Conservation (phyloP, 192 early-diverging fungal genomes). For the Umbelopsis ramanniana region DNA sequence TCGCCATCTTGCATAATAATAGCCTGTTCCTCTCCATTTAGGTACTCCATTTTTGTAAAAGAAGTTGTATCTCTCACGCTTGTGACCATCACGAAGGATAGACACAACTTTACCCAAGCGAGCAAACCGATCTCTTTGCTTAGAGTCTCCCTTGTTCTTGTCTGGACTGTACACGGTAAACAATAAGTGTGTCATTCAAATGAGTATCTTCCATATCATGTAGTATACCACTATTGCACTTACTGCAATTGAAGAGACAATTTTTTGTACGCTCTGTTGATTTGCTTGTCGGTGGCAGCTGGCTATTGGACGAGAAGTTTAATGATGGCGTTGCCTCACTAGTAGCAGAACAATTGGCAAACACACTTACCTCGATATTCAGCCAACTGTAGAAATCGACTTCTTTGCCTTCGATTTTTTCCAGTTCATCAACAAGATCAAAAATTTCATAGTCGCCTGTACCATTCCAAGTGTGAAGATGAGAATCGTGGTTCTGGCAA, state of each 20-base stretch:
- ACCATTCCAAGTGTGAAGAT: constrained; percentile 9
- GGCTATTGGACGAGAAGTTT: constrained; percentile 39
- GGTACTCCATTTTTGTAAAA: constrained; percentile 83
- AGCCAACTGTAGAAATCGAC: constrained; percentile 73
- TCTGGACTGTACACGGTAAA: constrained; percentile 56
- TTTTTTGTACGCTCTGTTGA: constrained; percentile 71
- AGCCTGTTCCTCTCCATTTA: constrained; percentile 78
- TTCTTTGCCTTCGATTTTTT: constrained; percentile 57
- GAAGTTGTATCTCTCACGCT: constrained; percentile 77
- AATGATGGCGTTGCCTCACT: neutral
- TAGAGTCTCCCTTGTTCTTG: constrained; percentile 61
- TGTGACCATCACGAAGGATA: constrained; percentile 64
- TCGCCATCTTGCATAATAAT: constrained; percentile 72
- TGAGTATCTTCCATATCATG: neutral
- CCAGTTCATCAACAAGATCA: constrained; percentile 78
- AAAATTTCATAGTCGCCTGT: constrained; percentile 80
- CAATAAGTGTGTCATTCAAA: neutral
- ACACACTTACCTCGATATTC: constrained; percentile 24
- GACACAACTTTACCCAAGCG: constrained; percentile 65
- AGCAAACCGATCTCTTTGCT: constrained; percentile 64
- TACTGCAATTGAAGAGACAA: constrained; percentile 70
- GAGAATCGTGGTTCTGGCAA: neutral
- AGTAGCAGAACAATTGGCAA: neutral
- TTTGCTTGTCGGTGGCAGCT: constrained; percentile 56
- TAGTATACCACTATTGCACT: constrained; percentile 26